Evolutionary conservation across 169 alveolate species (phyloP), one percentile per base, ranked within the genome.

Genomic region (Plasmodium sp.): DNA sequence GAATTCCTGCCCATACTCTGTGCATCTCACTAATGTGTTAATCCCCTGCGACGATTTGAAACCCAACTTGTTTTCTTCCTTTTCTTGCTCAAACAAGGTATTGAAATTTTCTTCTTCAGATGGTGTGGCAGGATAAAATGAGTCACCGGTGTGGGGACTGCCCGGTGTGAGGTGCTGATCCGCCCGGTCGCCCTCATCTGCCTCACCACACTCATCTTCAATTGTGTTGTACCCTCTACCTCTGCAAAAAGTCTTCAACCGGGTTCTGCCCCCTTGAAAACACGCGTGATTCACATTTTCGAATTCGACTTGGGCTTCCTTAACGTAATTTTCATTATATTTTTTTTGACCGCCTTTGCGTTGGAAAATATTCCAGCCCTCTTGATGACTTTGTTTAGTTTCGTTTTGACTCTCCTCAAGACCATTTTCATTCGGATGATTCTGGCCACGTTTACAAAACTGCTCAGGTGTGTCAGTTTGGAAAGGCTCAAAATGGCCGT

Each of bases 311-410:
- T 67, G 33, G 33, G 77, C 39, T 67, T 82, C 80, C 1, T 54
- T 58, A 10, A n/a, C 39, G 43, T 54, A 54, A 34, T 82, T 54
- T 82, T 82, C 81, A 12, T 82, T 82, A 82, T 33, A 16, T 82
- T 82, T 43, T 54, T 82, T 12, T 82, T 82, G 48, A 51, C 79
- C 58, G 79, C n/a, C 27, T 58, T 82, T 58, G 31, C 81, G 33
- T 33, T 82, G 77, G 79, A 33, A 58, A 82, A 18, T 51, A 16
- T 33, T 31, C 54, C 56, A 43, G 5, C 71, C 74, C 54, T 84
- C 12, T n/a, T 71, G 74, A 72, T 31, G 5, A 72, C 43, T 71
- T 71, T 84, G 51, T 16, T 27, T 22, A 72, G 3, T 71, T 84
- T 72, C 84, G 77, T 22, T 67, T 67, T 67, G 33, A 67, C 77